Evolutionary conservation across 2,329 filamentous ascomycete species (phyloP).

Genomic region (Fusarium piperis): DNA sequence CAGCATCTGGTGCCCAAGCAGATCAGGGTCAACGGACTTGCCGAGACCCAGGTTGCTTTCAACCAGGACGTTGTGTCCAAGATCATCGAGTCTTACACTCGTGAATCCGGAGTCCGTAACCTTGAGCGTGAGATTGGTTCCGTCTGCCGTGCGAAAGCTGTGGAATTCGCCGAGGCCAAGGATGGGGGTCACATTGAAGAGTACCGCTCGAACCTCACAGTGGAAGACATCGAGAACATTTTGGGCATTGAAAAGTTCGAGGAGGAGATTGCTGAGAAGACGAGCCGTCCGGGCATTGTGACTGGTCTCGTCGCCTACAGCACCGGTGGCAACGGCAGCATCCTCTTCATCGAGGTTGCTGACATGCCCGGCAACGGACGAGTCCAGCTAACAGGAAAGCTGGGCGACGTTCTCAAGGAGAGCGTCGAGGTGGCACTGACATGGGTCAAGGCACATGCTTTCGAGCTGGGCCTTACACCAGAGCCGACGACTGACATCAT

Average conservation of each 20-base stretch:
- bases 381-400: slow-evolving; percentile 94
- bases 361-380: slow-evolving; percentile 95
- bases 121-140: slow-evolving; percentile 95
- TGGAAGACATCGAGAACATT: slow-evolving; percentile 88
- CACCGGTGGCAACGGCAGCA: slow-evolving; percentile 91
- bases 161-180: slow-evolving; percentile 91
- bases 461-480: slow-evolving; percentile 83
- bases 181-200: slow-evolving; percentile 73
- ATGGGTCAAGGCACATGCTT: slow-evolving; percentile 97
- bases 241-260: slow-evolving; percentile 94
- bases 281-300: slow-evolving; percentile 86
- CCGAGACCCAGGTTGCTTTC: slow-evolving; percentile 77
- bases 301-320: slow-evolving; percentile 96
- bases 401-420: slow-evolving; percentile 97
- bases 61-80: slow-evolving; percentile 89
- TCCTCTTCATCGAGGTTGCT: slow-evolving; percentile 97
- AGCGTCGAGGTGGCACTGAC: slow-evolving; percentile 94
- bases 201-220: slow-evolving; percentile 78
- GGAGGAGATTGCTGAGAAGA: slow-evolving; percentile 92
- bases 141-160: slow-evolving; percentile 93
- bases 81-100: slow-evolving; percentile 95
- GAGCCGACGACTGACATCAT: slow-evolving; percentile 91
- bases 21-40: slow-evolving; percentile 87
- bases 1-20: slow-evolving; percentile 97
- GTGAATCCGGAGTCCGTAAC: slow-evolving; percentile 94